phyloP scores from a whole-genome alignment of 768 basidiomycete species.

The Amanita rubescens region DNA sequence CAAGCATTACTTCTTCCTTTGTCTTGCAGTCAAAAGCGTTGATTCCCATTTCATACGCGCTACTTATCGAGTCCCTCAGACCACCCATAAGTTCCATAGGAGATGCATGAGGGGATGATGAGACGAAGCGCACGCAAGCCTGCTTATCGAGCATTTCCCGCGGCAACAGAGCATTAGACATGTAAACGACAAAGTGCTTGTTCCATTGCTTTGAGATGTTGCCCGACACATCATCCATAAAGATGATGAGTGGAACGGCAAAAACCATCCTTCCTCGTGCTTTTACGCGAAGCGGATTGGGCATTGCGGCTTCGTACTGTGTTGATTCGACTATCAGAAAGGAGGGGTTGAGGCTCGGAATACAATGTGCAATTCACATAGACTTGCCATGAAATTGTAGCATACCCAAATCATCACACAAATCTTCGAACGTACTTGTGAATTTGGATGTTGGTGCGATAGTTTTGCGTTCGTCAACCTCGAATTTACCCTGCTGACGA shows the following conservation, averaged over 20 bases:
- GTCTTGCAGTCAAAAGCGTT: not conserved
- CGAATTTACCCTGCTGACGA: not conserved
- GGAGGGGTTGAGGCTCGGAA: no score
- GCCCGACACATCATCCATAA: slow-evolving; percentile 39
- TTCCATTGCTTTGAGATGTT: slow-evolving; percentile 22
- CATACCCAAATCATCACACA: no score
- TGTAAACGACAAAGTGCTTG: slow-evolving; percentile 31
- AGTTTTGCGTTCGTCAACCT: not conserved
- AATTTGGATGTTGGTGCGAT: not conserved
- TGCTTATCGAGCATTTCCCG: slow-evolving; percentile 24
- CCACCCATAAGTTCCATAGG: slow-evolving; percentile 26
- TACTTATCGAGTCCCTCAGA: slow-evolving; percentile 21
- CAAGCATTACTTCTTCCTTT: slow-evolving; percentile 19
- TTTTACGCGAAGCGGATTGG: slow-evolving; percentile 20
- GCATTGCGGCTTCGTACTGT: not conserved
- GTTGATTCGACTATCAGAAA: not conserved
- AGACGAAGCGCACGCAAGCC: slow-evolving; percentile 20
- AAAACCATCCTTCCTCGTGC: slow-evolving; percentile 24
- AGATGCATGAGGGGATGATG: slow-evolving; percentile 25
- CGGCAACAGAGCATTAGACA: slow-evolving; percentile 24
- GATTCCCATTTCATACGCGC: not conserved
- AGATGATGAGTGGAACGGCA: slow-evolving; percentile 28
- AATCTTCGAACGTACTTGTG: not conserved
- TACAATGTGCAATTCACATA: no score
- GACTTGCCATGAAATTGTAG: slow-evolving; percentile 10